Evolutionary conservation across 257 asterid genomes (phyloP), one percentile per base, ranked within the genome.

Genomic region (Fraxinus pennsylvanica): DNA sequence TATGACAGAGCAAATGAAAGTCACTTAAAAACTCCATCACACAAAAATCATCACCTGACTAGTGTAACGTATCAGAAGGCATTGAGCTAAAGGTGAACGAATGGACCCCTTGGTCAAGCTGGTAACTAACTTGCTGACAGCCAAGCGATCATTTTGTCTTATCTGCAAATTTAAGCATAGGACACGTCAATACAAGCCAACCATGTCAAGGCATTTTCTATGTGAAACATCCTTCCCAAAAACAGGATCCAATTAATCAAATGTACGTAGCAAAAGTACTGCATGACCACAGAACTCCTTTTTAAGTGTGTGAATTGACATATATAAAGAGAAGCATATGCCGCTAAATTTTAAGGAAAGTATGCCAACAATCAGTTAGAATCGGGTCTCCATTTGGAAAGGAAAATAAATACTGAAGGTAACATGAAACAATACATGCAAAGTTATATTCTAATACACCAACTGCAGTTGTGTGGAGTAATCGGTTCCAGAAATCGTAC

Each of bases 41-140:
- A 74, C 35, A 50, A 80, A 71, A 71, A 41, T 10, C 5, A 78
- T 54, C 80, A 91, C 98, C 94, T 94, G 98, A 83, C 96, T 92
- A 68, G 97, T 83, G 83, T 94, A 94, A 79, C 97, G 97, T 83
- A 94, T 94, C 87, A 94, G 83, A 81, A 94, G 97, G 85, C 97
- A 94, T 77, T 94, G 98, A 78, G 98, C 98, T 85, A 94, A 79
- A 73, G 98, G 96, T 59, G 97, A 90, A 70, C 98, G 96, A 76
- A 92, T 96, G 70, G 92, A 81, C 69, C 98, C 98, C 83, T 88
- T 94, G 14, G 97, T 94, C 89, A 94, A 88, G 83, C 96, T 92
- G 80, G 92, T 86, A 79, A 94, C 96, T 94, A 92, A 33, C 36
- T 33, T 33, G 96, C 91, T 92, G 80, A 94, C 94, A 86, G 98